Conservation (phyloP, 371 early-diverging fungal species). For the Mortierella sp. region DNA sequence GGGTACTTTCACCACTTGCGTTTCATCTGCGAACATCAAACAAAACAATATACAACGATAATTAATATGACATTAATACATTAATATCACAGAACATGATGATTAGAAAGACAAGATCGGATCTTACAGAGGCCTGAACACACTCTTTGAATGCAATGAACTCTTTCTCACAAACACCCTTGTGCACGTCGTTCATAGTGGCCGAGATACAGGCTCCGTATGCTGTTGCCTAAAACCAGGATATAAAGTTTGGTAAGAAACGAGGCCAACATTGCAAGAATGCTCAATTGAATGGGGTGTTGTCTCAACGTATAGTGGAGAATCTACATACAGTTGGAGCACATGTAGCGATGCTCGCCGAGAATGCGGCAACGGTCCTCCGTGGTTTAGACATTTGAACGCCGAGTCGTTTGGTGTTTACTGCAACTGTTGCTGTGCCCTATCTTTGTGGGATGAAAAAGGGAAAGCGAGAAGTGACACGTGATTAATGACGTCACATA, state of each 20-base stretch:
- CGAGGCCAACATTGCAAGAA: neutral
- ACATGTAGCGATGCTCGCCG: constrained; percentile 43
- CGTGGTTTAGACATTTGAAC: constrained; percentile 46
- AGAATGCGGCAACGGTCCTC: constrained; percentile 48
- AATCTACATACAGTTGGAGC: constrained; percentile 32
- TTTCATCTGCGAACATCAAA: constrained; percentile 29
- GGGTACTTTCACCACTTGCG: constrained; percentile 41
- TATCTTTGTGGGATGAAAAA: too few species aligned
- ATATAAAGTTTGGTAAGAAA: neutral
- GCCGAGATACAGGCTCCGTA: constrained; percentile 71
- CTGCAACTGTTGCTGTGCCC: too few species aligned
- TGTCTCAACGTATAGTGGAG: neutral
- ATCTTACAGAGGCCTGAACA: constrained; percentile 67
- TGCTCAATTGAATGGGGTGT: neutral
- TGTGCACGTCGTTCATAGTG: constrained; percentile 66
- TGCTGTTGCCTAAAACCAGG: constrained; percentile 52
- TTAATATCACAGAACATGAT: neutral
- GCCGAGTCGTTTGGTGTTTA: neutral
- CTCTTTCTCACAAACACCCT: constrained; percentile 70
- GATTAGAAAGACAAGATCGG: neutral
- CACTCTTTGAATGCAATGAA: constrained; percentile 71
- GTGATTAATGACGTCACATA: constrained; percentile 6
- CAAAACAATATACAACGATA: neutral
- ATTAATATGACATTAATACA: neutral
- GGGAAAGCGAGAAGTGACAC: neutral